Percentiles rank a stretch among this genome's conserved stretches.
Evolutionary conservation across 2,329 filamentous ascomycete species (phyloP).

Genomic region (Ophiosphaerella korrae): DNA sequence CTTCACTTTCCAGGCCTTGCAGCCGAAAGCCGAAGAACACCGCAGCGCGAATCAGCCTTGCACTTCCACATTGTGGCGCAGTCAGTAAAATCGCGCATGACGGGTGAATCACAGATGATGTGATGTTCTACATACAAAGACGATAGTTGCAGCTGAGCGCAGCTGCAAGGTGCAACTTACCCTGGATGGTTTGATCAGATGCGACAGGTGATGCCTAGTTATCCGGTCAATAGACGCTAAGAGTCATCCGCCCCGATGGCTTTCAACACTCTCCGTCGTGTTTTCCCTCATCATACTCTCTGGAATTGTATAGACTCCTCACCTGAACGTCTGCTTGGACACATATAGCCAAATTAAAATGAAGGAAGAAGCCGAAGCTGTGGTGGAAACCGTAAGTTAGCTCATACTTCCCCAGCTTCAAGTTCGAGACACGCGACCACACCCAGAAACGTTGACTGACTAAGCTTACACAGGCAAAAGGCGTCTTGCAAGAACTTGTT

Average conservation of each 20-base stretch:
- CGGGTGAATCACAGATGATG: constrained; percentile 8
- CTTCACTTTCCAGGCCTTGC: not conserved
- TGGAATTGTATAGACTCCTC: not conserved
- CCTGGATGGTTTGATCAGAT: not conserved
- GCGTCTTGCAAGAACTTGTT: constrained; percentile 27
- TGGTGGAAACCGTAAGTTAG: constrained; percentile 17
- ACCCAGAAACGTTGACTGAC: constrained; percentile 3
- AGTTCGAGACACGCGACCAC: not conserved
- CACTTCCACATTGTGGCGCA: constrained; percentile 4
- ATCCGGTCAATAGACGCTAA: constrained; percentile 2
- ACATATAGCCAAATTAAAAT: constrained; percentile 4
- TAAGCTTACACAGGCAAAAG: constrained; percentile 28
- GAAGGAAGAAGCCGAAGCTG: constrained; percentile 23
- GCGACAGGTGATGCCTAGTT: constrained; percentile 1
- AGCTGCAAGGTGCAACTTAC: not conserved
- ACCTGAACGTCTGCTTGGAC: not conserved
- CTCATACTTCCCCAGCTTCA: not conserved
- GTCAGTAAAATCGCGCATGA: constrained; percentile 2
- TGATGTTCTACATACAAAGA: not conserved
- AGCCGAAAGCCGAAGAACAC: constrained; percentile 1
- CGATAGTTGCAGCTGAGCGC: constrained; percentile 4
- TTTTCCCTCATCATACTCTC: not conserved
- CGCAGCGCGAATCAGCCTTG: not conserved
- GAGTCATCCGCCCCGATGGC: not conserved
- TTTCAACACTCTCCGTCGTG: not conserved